Base-by-base conservation (phyloP, 345 rosid species). In the Eucalyptus fibrosa region DNA sequence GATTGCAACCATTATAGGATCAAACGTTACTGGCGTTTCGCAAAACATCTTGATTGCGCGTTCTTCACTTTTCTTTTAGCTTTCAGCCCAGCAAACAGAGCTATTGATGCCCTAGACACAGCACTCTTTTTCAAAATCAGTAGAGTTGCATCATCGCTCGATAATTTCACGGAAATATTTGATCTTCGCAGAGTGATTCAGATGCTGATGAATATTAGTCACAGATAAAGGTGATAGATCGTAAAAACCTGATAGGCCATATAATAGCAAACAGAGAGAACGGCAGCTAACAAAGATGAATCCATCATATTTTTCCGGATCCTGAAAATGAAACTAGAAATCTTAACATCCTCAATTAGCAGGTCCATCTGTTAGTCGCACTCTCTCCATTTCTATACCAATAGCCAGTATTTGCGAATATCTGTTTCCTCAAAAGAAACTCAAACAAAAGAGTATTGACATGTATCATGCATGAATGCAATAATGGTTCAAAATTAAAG, bases 121-220 rank as follows among this genome's bases (percentile, higher is more conserved):
- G 85, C 47, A 23, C 9, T 40, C 16, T 77, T 77, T 34, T 12
- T 77, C 30, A 1, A 40, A 77, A 77, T 40, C 85, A 77, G 82
- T 42, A 5, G 23, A 1, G 0, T 2, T 2, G 82, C 82, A 72
- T 72, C 82, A 9, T 72, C 26, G 2, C 24, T 34, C 0, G 1
- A 37, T 72, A 72, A 72, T 72, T 72, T 37, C 44, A 72, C 4
- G 1, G 15, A 72, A 37, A 72, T 12, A 34, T 5, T 19, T 34
- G 1, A 37, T 34, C 45, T 72, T 19, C 15, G 2, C 45, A 34
- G 15, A 72, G 82, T 18, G 82, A 37, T 72, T 34, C 45, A 37
- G 45, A 37, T 2, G 82, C 45, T 19, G 45, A 72, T 34, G 24
- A 11, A n/a, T n/a, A n/a, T n/a, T n/a, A n/a, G n/a, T n/a, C n/a